Evolutionary conservation across 495 filamentous ascomycete genomes (phyloP).

Genomic region (Neurospora terricola): DNA sequence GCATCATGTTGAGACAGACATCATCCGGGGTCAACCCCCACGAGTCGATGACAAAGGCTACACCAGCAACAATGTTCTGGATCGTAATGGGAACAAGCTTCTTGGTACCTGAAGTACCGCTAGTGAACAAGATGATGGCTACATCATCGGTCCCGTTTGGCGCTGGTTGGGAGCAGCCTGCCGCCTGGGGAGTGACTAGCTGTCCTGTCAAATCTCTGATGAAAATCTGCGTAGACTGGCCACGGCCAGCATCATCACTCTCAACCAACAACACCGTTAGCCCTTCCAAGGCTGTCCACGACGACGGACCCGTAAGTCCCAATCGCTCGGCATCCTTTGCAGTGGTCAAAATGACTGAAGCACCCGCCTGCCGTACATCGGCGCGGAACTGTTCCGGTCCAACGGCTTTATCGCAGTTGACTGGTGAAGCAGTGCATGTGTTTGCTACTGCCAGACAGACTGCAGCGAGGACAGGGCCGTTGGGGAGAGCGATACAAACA

Average conservation of each 20-base stretch:
- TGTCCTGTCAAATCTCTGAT: not conserved
- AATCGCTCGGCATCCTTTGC: slow-evolving; percentile 5
- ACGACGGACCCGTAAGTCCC: not conserved
- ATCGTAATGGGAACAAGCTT: slow-evolving; percentile 36
- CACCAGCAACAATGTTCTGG: slow-evolving; percentile 26
- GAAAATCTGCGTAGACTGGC: not conserved
- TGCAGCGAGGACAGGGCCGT: slow-evolving; percentile 25
- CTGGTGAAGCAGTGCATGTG: slow-evolving; percentile 24
- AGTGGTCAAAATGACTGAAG: slow-evolving; percentile 7
- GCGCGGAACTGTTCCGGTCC: slow-evolving; percentile 15
- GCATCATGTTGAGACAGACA: slow-evolving; percentile 39
- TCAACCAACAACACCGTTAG: not conserved
- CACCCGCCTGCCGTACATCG: slow-evolving; percentile 13
- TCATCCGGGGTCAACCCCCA: slow-evolving; percentile 26
- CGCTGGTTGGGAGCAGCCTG: not conserved
- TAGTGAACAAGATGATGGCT: slow-evolving; percentile 36
- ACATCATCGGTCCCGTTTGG: slow-evolving; percentile 19
- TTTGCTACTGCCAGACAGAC: slow-evolving; percentile 20
- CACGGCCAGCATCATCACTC: not conserved
- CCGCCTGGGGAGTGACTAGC: not conserved
- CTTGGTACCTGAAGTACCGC: slow-evolving; percentile 37
- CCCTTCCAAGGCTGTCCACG: not conserved
- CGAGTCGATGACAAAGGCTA: slow-evolving; percentile 31
- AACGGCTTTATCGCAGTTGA: slow-evolving; percentile 16
- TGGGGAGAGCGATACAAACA: slow-evolving; percentile 25